phyloP scores from a whole-genome alignment of 371 early-diverging fungal genomes.

The Hamiltosporidium tvaerminnensis region DNA sequence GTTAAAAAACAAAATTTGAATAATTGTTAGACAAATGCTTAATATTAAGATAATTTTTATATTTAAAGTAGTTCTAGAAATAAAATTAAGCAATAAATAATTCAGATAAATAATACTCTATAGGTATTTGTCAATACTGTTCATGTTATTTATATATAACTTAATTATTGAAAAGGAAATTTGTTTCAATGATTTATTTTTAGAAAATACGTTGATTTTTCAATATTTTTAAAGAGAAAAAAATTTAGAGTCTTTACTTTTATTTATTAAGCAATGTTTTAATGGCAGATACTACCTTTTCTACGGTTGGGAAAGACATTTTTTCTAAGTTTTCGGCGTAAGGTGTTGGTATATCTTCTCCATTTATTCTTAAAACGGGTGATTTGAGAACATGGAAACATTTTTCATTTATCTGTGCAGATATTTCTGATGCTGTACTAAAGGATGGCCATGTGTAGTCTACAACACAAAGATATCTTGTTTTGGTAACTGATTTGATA shows the following conservation, averaged over 20 bases:
- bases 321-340: constrained; percentile 84
- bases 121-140: too few relatives aligned
- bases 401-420: constrained; percentile 78
- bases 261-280: neutral
- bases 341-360: constrained; percentile 92
- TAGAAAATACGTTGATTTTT: neutral
- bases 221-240: neutral
- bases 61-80: too few relatives aligned
- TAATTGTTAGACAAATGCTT: too few relatives aligned
- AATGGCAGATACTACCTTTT: constrained; percentile 58
- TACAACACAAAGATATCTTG: constrained; percentile 81
- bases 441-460: constrained; percentile 90
- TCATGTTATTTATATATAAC: too few relatives aligned
- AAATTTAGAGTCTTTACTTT: constrained; percentile 2
- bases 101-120: too few relatives aligned
- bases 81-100: too few relatives aligned
- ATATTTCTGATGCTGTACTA: constrained; percentile 85
- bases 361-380: constrained; percentile 76
- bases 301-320: constrained; percentile 67
- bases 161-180: too few relatives aligned
- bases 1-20: too few relatives aligned
- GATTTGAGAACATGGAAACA: constrained; percentile 50
- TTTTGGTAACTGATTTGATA: constrained; percentile 77
- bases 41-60: too few relatives aligned
- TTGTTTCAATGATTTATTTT: too few relatives aligned